These are phyloP conservation scores for Rhazya stricta DNA, from an alignment of 257 asterid species.

Conservation along the genomic window DNA sequence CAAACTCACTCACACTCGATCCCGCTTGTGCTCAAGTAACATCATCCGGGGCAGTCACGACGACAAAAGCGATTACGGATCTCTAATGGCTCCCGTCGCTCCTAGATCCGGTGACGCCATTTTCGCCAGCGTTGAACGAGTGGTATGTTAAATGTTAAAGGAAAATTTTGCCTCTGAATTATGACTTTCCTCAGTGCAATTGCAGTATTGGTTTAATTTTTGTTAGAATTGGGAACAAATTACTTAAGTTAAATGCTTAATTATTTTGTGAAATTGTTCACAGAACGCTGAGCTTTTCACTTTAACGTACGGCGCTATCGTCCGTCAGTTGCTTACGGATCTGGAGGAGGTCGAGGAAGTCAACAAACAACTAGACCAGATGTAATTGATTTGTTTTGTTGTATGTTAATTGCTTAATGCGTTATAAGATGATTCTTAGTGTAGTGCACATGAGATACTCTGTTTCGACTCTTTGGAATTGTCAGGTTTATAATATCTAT, in stretches of 20 bases:
- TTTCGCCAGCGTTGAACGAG: conserved; percentile 47
- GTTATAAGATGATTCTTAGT: background rate
- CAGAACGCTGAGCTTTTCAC: conserved; percentile 95
- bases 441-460: background rate
- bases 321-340: conserved; percentile 92
- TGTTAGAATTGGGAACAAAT: background rate
- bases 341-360: conserved; percentile 98
- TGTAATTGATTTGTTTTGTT: conserved; percentile 30
- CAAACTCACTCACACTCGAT: background rate
- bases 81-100: conserved; percentile 40
- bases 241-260: background rate
- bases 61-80: background rate
- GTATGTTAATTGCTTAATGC: background rate
- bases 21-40: background rate
- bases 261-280: conserved; percentile 3
- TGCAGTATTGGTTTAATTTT: background rate
- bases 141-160: conserved; percentile 22
- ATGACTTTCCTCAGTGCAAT: background rate
- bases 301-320: conserved; percentile 87
- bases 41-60: background rate
- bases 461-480: background rate
- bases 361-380: conserved; percentile 94
- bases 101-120: conserved; percentile 51
- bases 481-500: background rate
- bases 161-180: background rate